Evolutionary conservation across 2,329 filamentous ascomycete genomes (phyloP).

Genomic region (Calcarisporium arbuscula): DNA sequence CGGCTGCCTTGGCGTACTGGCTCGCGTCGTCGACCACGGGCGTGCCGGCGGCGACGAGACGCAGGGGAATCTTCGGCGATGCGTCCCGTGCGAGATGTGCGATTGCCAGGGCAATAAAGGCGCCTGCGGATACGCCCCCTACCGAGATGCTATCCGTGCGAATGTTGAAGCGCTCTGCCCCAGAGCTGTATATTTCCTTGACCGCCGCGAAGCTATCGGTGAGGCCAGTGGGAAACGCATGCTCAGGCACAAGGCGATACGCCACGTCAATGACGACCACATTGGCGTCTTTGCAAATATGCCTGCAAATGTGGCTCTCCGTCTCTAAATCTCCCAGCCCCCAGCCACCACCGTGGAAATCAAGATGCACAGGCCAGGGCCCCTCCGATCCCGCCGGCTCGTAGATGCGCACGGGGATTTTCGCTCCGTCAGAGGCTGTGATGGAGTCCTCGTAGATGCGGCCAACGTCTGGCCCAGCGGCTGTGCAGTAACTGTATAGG

Average conservation of each 20-base stretch:
- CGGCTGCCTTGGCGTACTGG: constrained; percentile 24
- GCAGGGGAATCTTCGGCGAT: constrained; percentile 27
- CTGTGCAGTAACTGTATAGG: constrained; percentile 39
- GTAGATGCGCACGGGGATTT: constrained; percentile 35
- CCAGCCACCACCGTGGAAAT: constrained; percentile 45
- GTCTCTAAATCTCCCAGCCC: constrained; percentile 43
- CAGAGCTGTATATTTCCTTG: constrained; percentile 29
- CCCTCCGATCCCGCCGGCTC: constrained; percentile 32
- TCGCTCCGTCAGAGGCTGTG: constrained; percentile 22
- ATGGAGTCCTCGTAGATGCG: constrained; percentile 31
- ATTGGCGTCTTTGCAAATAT: constrained; percentile 35
- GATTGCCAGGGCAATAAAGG: constrained; percentile 29
- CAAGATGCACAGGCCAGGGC: constrained; percentile 40
- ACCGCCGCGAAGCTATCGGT: constrained; percentile 43
- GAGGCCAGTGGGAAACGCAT: constrained; percentile 39
- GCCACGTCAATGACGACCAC: constrained; percentile 43
- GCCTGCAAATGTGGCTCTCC: constrained; percentile 41
- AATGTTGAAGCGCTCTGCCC: constrained; percentile 30
- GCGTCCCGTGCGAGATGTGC: constrained; percentile 34
- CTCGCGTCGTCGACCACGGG: constrained; percentile 34
- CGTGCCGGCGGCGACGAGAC: constrained; percentile 31
- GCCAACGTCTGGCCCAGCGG: constrained; percentile 32
- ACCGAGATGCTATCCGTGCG: constrained; percentile 30
- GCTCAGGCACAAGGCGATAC: constrained; percentile 46
- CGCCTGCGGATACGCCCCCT: constrained; percentile 41